Base-by-base conservation (phyloP, 202 grass and related monocot genomes). In the Brachypodium distachyon region DNA sequence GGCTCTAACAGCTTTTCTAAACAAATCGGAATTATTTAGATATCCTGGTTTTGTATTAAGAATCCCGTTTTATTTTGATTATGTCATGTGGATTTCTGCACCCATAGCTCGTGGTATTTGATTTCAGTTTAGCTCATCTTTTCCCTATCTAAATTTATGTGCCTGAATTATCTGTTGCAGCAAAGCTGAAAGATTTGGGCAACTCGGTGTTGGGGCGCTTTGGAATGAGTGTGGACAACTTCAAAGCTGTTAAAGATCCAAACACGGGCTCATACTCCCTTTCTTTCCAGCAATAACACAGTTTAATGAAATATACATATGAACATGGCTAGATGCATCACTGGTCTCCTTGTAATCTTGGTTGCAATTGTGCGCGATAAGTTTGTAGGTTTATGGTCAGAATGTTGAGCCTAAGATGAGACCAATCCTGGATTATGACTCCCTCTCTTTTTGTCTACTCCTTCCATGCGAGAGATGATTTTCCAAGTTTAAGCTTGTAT, bases 221-320 rank as follows among this genome's bases (percentile, higher is more conserved):
- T 9, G 91, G 91, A 33, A 95, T 99, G 96, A 98, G 80, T 9
- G 60, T 95, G 12, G 91, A 98, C 77, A 95, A 98, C 49, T 98
- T 98, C 81, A 94, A 98, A 71, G 49, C 91, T 34, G 89, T 90
- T 3, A 84, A 98, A 70, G 96, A 98, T 85, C 91, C 96, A 78
- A 92, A 95, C 79, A 93, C 91, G 0, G 92, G 96, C 12, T 90
- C 91, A 1, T 92, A 99, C 78, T 95, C 91, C 5, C 72, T 99
- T 53, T 87, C 86, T 0, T 98, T 98, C 79, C 83, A 98, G 73
- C 69, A 83, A 75, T 83, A 48, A 74, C 46, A 36, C 31, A 29
- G 29, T 9, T 39, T 68, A 18, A 69, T 38, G 33, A 54, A 43
- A 46, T 53, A 33, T 27, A 68, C 3, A 18, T 10, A 32, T 77